Evolutionary conservation across 768 basidiomycete species (phyloP).

Genomic region (Amanita exitialis): DNA sequence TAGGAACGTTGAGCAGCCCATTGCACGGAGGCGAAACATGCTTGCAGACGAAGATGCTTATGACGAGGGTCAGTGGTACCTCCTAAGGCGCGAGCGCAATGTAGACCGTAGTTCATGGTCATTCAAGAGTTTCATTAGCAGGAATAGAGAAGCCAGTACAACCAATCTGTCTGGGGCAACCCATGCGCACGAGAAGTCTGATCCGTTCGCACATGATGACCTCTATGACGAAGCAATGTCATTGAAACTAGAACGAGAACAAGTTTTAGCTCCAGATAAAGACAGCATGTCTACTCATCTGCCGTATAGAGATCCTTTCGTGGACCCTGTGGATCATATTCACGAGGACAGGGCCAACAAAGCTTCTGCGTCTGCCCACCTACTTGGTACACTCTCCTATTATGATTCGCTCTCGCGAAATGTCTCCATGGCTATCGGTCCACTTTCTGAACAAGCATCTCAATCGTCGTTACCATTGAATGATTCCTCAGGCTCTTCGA

Average conservation of each 20-base stretch:
- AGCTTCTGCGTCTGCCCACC: neutral
- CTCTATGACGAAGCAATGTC: conserved; percentile 24
- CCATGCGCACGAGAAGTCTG: conserved; percentile 35
- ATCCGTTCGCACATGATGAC: conserved; percentile 39
- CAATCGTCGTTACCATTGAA: conserved; percentile 20
- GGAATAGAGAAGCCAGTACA: conserved; percentile 31
- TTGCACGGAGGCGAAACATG: conserved; percentile 50
- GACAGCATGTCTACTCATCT: neutral
- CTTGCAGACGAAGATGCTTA: conserved; percentile 67
- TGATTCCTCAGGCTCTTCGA: conserved; percentile 15
- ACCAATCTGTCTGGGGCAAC: conserved; percentile 17
- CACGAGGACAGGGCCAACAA: neutral
- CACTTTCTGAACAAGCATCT: conserved; percentile 28
- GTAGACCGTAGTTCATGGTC: conserved; percentile 46
- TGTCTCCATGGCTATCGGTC: conserved; percentile 22
- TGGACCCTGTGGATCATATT: neutral
- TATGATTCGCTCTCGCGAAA: conserved; percentile 10
- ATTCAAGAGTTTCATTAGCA: conserved; percentile 33
- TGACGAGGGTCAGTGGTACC: conserved; percentile 36
- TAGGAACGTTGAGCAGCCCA: neutral
- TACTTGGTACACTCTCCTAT: neutral
- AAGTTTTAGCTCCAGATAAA: neutral
- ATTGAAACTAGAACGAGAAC: neutral
- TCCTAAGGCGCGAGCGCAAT: conserved; percentile 24
- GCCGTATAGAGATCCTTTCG: neutral